A percentile compares a stretch with the other conserved stretches of the same genome.
phyloP scores from a whole-genome alignment of 768 basidiomycete species.

The Mycena maculata region DNA sequence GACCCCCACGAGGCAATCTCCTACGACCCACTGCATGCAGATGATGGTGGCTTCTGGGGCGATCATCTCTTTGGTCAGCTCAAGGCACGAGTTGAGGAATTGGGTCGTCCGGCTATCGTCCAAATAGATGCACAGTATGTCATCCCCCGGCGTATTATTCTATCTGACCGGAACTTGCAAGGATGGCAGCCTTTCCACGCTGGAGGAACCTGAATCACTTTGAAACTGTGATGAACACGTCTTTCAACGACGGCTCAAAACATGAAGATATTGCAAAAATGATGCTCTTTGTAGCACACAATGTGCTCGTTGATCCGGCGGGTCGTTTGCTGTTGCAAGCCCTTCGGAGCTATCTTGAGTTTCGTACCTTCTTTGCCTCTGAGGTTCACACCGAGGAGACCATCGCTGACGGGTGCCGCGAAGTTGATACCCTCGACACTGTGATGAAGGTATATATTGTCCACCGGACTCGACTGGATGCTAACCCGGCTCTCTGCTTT shows the following conservation, averaged over 20 bases:
- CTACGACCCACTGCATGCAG: too few species aligned
- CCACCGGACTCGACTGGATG: background rate
- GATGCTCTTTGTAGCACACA: conserved; percentile 43
- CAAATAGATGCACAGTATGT: conserved; percentile 41
- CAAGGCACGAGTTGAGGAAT: too few species aligned
- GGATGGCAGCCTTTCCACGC: conserved; percentile 41
- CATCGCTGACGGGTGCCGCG: conserved; percentile 34
- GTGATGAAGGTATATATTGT: conserved; percentile 37
- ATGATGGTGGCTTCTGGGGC: too few species aligned
- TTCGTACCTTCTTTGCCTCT: conserved; percentile 44
- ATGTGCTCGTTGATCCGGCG: conserved; percentile 34
- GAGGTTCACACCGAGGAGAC: conserved; percentile 47
- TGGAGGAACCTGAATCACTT: conserved; percentile 51
- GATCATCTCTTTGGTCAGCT: too few species aligned
- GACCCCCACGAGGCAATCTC: too few species aligned
- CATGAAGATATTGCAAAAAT: conserved; percentile 50
- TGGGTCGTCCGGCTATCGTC: conserved; percentile 20
- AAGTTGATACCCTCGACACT: conserved; percentile 33
- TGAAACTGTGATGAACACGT: too few species aligned
- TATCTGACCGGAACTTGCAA: conserved; percentile 29
- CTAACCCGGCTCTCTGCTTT: background rate
- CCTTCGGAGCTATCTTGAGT: conserved; percentile 44
- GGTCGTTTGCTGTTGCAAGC: conserved; percentile 44
- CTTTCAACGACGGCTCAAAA: conserved; percentile 50
- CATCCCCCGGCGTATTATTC: conserved; percentile 5